These are phyloP conservation scores for Simmondsia chinensis DNA, from an alignment of 148 eudicot species.

Conservation along the genomic window DNA sequence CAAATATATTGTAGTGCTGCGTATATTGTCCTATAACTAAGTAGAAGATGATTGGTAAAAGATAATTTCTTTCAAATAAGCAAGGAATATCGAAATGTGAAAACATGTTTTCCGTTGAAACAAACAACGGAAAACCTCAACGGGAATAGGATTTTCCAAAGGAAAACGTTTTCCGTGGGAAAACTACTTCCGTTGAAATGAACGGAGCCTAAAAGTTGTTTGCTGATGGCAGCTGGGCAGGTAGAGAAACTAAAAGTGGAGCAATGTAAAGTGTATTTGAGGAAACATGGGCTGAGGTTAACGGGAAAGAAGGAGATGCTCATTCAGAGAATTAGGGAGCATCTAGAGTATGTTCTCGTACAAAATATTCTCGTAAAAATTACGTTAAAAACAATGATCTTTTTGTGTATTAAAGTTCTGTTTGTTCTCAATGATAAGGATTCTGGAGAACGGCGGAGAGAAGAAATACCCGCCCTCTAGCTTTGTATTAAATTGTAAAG, in stretches of 20 bases:
- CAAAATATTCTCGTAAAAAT: too few species aligned
- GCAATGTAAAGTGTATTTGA: slow-evolving; percentile 73
- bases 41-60: too few species aligned
- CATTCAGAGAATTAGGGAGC: slow-evolving; percentile 64
- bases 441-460: slow-evolving; percentile 55
- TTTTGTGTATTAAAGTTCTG: background rate
- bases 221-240: slow-evolving; percentile 36
- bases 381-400: too few species aligned
- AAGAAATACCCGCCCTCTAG: slow-evolving; percentile 59
- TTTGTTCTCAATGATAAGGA: slow-evolving; percentile 27
- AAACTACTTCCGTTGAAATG: too few species aligned
- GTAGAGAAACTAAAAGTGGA: slow-evolving; percentile 71
- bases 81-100: too few species aligned
- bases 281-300: slow-evolving; percentile 65
- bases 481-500: slow-evolving; percentile 75
- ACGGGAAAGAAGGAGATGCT: slow-evolving; percentile 58
- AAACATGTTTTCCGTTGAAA: too few species aligned
- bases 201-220: background rate
- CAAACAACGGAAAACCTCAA: too few species aligned
- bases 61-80: too few species aligned
- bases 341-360: slow-evolving; percentile 47
- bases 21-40: too few species aligned
- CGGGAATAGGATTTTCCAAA: too few species aligned
- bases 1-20: too few species aligned
- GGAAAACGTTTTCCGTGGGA: too few species aligned